Conservation (phyloP, 176 grass and related monocot species). For the Lolium rigidum region DNA sequence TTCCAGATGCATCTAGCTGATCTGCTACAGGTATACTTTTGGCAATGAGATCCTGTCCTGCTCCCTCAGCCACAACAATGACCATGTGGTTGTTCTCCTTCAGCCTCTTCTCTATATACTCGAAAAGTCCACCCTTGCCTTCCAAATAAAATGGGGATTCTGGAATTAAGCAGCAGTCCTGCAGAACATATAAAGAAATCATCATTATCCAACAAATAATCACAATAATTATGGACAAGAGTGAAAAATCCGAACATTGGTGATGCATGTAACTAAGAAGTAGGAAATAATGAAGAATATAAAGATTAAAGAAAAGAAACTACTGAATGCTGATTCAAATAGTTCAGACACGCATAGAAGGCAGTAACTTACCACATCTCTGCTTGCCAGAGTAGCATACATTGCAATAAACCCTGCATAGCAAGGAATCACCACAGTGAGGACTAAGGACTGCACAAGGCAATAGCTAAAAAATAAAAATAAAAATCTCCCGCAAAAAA, state of each 20-base stretch:
- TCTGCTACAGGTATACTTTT: constrained; percentile 69
- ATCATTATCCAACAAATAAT: constrained; percentile 24
- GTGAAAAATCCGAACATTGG: neutral
- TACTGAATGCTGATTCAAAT: constrained; percentile 18
- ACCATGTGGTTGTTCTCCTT: constrained; percentile 98
- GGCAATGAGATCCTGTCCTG: constrained; percentile 89
- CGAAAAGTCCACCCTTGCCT: constrained; percentile 77
- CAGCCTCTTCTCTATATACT: constrained; percentile 86
- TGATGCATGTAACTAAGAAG: constrained; percentile 19
- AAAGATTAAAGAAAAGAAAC: neutral
- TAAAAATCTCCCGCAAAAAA: too few relatives aligned
- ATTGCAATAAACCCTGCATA: constrained; percentile 94
- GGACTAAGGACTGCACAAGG: constrained; percentile 16
- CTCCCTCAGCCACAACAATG: constrained; percentile 93
- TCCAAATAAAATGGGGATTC: constrained; percentile 96
- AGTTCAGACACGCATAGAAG: constrained; percentile 20
- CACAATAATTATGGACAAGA: constrained; percentile 11
- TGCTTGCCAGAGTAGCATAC: constrained; percentile 98
- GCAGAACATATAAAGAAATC: constrained; percentile 22
- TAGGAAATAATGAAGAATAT: neutral
- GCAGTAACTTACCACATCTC: constrained; percentile 86
- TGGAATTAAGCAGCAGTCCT: constrained; percentile 99
- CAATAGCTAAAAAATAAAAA: neutral
- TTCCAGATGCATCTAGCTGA: constrained; percentile 92
- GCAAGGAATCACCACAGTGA: constrained; percentile 6